Base-by-base conservation (phyloP, 2,329 filamentous ascomycete genomes). In the Bipolaris bicolor region DNA sequence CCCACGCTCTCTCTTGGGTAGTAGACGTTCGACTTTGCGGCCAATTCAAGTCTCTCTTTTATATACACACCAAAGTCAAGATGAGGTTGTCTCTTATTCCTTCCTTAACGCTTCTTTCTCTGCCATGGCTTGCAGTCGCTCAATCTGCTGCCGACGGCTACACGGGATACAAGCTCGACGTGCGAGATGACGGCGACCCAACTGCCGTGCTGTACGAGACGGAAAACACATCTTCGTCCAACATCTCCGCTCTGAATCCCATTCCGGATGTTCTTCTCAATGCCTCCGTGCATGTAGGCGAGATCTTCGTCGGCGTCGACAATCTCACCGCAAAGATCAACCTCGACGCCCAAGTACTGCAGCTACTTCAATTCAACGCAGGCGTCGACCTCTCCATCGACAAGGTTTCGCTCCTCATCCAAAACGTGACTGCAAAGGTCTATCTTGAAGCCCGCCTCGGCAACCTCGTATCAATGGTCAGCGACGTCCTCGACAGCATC, bases 301-400 rank as follows among this genome's bases (percentile, higher is more conserved):
- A 84, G 67, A 87, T 88, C 73, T 78, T 80, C 69, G 81, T 88
- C 54, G 78, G 82, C 47, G 85, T 87, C 11, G 77, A 84, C 57
- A 86, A 87, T 65, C 78, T 87, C 53, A 85, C 83, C 1, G 85
- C 85, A 10, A 85, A 86, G 67, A 80, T 86, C 71, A 87, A 86
- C 67, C 78, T 86, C 31, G 83, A 86, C 58, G 84, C 83, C 5
- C 81, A 86, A 68, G 84, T 87, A 9, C 78, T 87, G 39, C 80
- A 82, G 59, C 78, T 88, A 43, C 80, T 88, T 43, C 76, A 81
- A 55, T 86, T 88, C 79, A 86, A 82, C 63, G 86, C 86, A 2
- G 86, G 85, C 44, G 85, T 88, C 36, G 83, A 85, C 67, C 79
- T 83, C 2, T 82, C 79, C 49, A 84, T 88, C 75, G 82, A 86